A percentile compares a stretch with the other conserved stretches of the same genome.
Evolutionary conservation across 768 basidiomycete species (phyloP).

Genomic region (Termitomyces sp.): DNA sequence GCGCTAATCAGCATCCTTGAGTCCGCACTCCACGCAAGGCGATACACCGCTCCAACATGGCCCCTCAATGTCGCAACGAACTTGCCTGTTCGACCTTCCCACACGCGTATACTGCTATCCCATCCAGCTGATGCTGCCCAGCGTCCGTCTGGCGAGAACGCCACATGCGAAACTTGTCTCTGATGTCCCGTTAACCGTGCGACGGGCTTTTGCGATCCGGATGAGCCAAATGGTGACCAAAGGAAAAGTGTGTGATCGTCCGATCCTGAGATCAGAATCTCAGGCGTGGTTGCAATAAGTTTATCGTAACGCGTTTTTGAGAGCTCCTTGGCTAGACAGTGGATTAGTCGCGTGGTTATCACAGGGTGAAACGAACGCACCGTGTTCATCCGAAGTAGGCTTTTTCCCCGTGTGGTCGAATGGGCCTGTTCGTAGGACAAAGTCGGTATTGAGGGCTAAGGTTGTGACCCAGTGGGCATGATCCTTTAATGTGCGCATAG

Average conservation of each 20-base stretch:
- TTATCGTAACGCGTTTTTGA: slow-evolving; percentile 77
- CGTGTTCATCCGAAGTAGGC: slow-evolving; percentile 79
- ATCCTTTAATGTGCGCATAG: slow-evolving; percentile 81
- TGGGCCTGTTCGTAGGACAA: slow-evolving; percentile 83
- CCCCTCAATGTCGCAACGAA: slow-evolving; percentile 90
- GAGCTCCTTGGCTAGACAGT: slow-evolving; percentile 59
- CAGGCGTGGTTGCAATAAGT: slow-evolving; percentile 60
- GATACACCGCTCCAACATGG: slow-evolving; percentile 91
- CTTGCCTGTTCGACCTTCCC: slow-evolving; percentile 83
- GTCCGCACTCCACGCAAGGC: slow-evolving; percentile 94
- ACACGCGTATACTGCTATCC: slow-evolving; percentile 87
- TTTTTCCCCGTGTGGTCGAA: slow-evolving; percentile 85
- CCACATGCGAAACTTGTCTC: slow-evolving; percentile 89
- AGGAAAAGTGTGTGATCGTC: slow-evolving; percentile 98
- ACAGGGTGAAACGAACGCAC: slow-evolving; percentile 30
- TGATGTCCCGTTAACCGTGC: slow-evolving; percentile 92
- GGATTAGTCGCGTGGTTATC: neutral
- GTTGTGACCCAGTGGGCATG: slow-evolving; percentile 99
- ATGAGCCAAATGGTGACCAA: slow-evolving; percentile 55
- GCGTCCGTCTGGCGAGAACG: slow-evolving; percentile 90
- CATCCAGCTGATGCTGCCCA: slow-evolving; percentile 90
- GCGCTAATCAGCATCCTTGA: slow-evolving; percentile 89
- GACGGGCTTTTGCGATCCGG: slow-evolving; percentile 32
- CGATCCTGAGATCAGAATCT: slow-evolving; percentile 90
- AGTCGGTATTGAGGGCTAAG: slow-evolving; percentile 91